phyloP scores from a whole-genome alignment of 306 rosid species.

The Dryas drummondii region DNA sequence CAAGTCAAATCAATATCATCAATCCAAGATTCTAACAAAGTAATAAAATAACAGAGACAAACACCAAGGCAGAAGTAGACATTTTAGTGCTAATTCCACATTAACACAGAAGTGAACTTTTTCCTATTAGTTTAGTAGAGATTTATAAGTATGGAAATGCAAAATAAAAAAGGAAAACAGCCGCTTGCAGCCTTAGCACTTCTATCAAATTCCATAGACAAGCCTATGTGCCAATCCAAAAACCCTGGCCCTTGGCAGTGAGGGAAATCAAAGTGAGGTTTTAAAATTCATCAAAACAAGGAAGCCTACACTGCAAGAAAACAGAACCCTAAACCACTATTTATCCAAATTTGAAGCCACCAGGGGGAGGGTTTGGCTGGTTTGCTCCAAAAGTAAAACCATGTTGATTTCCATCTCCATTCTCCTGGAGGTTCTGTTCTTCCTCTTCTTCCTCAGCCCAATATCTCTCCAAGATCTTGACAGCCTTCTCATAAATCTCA shows the following conservation, averaged over 20 bases:
- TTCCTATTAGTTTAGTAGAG: neutral
- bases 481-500: constrained; percentile 68
- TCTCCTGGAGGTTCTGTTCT: constrained; percentile 36
- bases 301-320: constrained; percentile 25
- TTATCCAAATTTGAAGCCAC: constrained; percentile 59
- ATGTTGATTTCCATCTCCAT: constrained; percentile 42
- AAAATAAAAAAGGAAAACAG: neutral
- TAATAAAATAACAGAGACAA: neutral
- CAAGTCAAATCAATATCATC: neutral
- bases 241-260: constrained; percentile 43
- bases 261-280: constrained; percentile 14
- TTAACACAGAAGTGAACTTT: neutral
- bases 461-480: constrained; percentile 70
- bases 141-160: neutral
- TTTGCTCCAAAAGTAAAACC: constrained; percentile 44
- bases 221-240: constrained; percentile 43
- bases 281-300: neutral
- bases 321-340: constrained; percentile 9
- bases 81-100: neutral
- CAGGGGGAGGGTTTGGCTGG: constrained; percentile 51
- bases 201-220: constrained; percentile 25
- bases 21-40: neutral
- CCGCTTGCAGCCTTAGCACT: constrained; percentile 5
- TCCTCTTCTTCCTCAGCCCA: constrained; percentile 72
- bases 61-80: neutral